phyloP scores from a whole-genome alignment of 176 grass and related monocot species.

The Oryza brachyantha region DNA sequence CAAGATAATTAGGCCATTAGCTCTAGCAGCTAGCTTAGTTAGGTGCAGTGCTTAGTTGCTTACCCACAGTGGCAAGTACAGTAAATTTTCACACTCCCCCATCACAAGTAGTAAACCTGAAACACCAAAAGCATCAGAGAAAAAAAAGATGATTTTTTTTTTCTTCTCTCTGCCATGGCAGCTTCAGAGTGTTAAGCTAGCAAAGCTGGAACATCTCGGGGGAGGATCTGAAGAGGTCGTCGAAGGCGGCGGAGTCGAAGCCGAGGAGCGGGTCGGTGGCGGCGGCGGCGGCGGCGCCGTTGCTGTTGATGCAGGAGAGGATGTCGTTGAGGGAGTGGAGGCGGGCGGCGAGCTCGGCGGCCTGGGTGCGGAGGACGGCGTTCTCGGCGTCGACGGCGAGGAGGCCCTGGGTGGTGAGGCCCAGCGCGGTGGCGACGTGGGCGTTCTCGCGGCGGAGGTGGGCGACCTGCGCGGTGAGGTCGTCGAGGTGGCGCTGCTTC shows the following conservation, averaged over 20 bases:
- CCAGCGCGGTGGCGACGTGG: conserved; percentile 52
- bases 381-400: conserved; percentile 75
- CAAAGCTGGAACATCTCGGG: conserved; percentile 70
- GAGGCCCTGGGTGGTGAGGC: conserved; percentile 62
- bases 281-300: conserved; percentile 6
- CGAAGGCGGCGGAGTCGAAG: conserved; percentile 30
- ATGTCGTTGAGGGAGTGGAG: conserved; percentile 76
- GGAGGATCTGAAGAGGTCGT: conserved; percentile 47
- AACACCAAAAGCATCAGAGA: conserved; percentile 36
- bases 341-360: conserved; percentile 60
- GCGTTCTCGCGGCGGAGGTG: conserved; percentile 76
- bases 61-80: conserved; percentile 15
- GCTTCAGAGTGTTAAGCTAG: conserved; percentile 21
- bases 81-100: conserved; percentile 2
- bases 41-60: conserved; percentile 26
- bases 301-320: conserved; percentile 56
- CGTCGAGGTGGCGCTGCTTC: conserved; percentile 91
- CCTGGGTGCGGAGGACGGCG: conserved; percentile 77
- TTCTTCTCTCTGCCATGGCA: not conserved
- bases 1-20: conserved; percentile 35
- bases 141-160: not conserved
- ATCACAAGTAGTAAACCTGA: conserved; percentile 25
- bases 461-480: conserved; percentile 59
- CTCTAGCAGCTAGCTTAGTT: conserved; percentile 35
- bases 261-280: conserved; percentile 29